Evolutionary conservation across 2,329 filamentous ascomycete species (phyloP).

Genomic region (Fusarium longipes): DNA sequence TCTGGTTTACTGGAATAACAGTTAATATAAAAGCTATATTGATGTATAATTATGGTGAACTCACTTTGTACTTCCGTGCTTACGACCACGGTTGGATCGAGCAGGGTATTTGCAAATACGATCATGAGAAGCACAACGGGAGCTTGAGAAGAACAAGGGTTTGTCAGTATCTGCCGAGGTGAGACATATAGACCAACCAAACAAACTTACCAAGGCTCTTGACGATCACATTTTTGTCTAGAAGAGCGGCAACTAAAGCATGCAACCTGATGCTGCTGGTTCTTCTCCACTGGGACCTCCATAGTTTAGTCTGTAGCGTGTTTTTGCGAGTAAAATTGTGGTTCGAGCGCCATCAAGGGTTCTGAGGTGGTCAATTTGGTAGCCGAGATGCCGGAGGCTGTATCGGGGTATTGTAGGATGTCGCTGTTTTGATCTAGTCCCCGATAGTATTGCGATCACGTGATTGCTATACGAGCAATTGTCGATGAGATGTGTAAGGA

Average conservation of each 20-base stretch:
- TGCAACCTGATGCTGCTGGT: conserved; percentile 18
- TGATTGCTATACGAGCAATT: not conserved
- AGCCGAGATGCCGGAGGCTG: not conserved
- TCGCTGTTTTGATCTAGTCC: conserved; percentile 29
- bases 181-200: not conserved
- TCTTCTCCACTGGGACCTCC: not conserved
- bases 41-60: accelerated
- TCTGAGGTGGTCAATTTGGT: not conserved
- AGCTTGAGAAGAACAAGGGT: not conserved
- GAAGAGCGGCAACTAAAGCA: conserved; percentile 25
- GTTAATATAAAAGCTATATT: not conserved
- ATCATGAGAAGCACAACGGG: conserved; percentile 19
- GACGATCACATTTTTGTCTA: conserved; percentile 22
- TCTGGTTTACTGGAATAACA: conserved; percentile 3
- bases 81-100: conserved; percentile 14
- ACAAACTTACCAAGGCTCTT: conserved; percentile 19
- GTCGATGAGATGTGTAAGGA: too few relatives aligned
- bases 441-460: not conserved
- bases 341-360: not conserved
- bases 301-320: not conserved
- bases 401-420: conserved; percentile 17
- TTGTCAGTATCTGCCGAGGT: not conserved
- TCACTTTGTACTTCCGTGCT: conserved; percentile 22
- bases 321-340: not conserved
- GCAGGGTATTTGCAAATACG: conserved; percentile 17